Evolutionary conservation across 371 early-diverging fungal genomes (phyloP), one percentile per base, ranked within the genome.

Genomic region (Mortierella sp.): DNA sequence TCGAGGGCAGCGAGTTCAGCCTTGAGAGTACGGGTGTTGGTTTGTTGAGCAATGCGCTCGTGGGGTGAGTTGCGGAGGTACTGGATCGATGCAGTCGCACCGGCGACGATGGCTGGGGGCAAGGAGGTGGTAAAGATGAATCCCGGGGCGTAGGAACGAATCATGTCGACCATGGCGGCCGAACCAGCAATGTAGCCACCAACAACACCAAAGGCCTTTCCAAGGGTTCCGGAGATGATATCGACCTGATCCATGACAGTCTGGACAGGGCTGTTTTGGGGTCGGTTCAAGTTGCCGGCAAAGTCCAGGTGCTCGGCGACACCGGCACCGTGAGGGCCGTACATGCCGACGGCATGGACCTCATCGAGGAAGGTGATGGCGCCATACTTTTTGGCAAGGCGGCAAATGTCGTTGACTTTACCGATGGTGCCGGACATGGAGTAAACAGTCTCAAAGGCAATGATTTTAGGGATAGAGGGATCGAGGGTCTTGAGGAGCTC

Each of bases 281-380:
- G 78, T 55, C 90, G 90, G 81, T 94, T 95, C 84, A 92, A 85
- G 75, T 86, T 86, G 29, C 71, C 77, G 7, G 93, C 92, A 83
- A 90, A 96, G 87, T 98, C 96, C 72, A 98, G 91, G 90, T 98
- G 97, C 88, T 99, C 98, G 73, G 99, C 98, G 35, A 99, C 98
- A 83, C 99, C 99, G 48, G 96, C 99, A 78, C 99, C 99, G 70
- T 95, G 95, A 10, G 95, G 93, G 14, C 99, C 99, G 83, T 99
- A 99, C 98, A 99, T 98, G 74, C 99, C 99, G 46, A 99, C 99
- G 29, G 99, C 98, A 86, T 99, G 99, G 27, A 99, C 99, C 90
- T 99, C 99, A 84, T 99, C 99, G 75, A 99, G 89, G 91, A 98
- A 99, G 55, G 99, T 99, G 82, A 99, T 95, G 70, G 99, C 99